Base-by-base conservation (phyloP, 2,329 filamentous ascomycete species). In the Pseudodiploospora longispora region DNA sequence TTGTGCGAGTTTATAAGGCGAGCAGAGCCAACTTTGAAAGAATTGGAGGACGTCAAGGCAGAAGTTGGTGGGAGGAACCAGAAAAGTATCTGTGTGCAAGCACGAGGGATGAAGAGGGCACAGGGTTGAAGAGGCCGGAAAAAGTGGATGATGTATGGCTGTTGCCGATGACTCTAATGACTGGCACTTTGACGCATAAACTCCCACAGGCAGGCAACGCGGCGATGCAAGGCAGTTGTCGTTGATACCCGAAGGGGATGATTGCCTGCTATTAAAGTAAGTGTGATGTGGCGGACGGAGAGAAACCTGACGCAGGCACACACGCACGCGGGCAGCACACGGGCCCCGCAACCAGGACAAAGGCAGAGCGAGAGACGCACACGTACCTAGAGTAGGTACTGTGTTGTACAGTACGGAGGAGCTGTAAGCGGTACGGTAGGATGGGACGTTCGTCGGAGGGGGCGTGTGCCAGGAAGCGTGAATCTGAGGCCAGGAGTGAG, bases 171-270 rank as follows among this genome's bases (percentile, higher is more conserved):
- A 19, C 19, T 19, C 19, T 19, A 19, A 19, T 29, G 9, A 38
- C 6, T 38, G 6, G 10, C n/a, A 38, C 36, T 38, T 19, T 19
- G 19, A 19, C n/a, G 6, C 36, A 38, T 10, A 27, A 12, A 29
- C 36, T 29, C 36, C 10, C 36, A 38, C 19, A 28, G 4, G 29
- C 36, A 27, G 36, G 29, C 28, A 32, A 9, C n/a, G 27, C 27
- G 32, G 38, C 8, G 30, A 29, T 10, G 27, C 38, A 40, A 38
- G 29, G 27, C 27, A 32, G 38, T 28, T 33, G 35, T 46, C 47
- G 47, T 51, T 50, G 47, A 46, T 51, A 50, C 49, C 48, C 48
- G 49, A 50, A 46, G 50, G 47, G 40, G 43, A 41, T 32, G 43
- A 40, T 27, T 32, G 44, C 41, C 40, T 47, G 44, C 36, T 47